A percentile compares a stretch with the other conserved stretches of the same genome.
Conservation (phyloP, 2,329 filamentous ascomycete genomes). For the Cercospora sojina region DNA sequence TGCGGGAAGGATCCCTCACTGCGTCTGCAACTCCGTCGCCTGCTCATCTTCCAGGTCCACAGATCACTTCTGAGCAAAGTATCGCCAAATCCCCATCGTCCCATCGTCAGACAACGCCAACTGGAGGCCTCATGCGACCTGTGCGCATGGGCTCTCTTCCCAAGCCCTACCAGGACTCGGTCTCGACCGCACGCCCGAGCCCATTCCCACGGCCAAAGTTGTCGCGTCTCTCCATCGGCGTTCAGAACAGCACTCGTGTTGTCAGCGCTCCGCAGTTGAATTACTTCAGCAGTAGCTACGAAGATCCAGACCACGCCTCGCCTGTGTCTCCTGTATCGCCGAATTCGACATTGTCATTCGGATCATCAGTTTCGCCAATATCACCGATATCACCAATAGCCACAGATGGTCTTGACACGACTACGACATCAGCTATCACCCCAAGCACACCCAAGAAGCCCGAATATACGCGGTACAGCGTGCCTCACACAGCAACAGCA, state of each 20-base stretch:
- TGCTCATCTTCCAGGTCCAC: constrained; percentile 6
- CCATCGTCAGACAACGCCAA: neutral
- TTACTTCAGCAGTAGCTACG: neutral
- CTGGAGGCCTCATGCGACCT: constrained; percentile 28
- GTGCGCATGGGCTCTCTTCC: constrained; percentile 35
- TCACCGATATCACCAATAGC: constrained; percentile 17
- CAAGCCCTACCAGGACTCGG: constrained; percentile 19
- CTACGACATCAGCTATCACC: constrained; percentile 20
- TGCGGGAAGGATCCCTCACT: constrained; percentile 21
- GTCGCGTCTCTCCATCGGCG: constrained; percentile 6
- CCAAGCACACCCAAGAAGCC: constrained; percentile 6
- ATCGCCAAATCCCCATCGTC: constrained; percentile 12
- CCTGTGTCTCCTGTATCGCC: constrained; percentile 22
- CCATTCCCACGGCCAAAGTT: constrained; percentile 19
- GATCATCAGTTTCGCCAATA: constrained; percentile 7
- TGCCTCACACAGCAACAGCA: neutral
- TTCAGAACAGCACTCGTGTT: constrained; percentile 3
- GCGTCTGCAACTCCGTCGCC: constrained; percentile 18
- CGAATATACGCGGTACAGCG: neutral
- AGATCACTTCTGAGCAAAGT: constrained; percentile 24
- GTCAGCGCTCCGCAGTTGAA: neutral
- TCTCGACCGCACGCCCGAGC: neutral
- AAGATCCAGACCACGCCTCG: constrained; percentile 2
- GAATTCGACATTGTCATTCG: constrained; percentile 2
- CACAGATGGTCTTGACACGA: constrained; percentile 12